Evolutionary conservation across 2,329 filamentous ascomycete genomes (phyloP), one percentile per base, ranked within the genome.

Genomic region (Colletotrichum zoysiae): DNA sequence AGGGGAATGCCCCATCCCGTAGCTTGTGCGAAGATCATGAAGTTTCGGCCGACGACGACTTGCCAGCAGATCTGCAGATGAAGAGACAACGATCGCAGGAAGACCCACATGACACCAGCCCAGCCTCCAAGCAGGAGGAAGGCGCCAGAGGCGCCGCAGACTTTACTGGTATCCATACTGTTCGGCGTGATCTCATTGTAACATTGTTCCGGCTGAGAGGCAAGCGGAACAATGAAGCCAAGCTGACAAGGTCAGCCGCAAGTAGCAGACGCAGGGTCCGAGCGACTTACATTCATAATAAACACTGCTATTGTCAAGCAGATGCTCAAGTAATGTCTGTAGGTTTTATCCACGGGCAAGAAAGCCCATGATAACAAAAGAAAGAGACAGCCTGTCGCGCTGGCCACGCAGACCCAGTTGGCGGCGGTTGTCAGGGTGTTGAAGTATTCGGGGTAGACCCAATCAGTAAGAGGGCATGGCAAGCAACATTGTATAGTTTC

Each of bases 1-100:
- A 91, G 86, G 2, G 95, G 94, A 57, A 98, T 87, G 23, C 92
- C 93, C 93, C 95, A 98, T 73, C 96, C 96, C 11, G 91, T 84
- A 20, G 88, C 87, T 78, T 97, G 91, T 3, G 95, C 91, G 75
- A 89, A 88, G 85, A 94, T 94, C 90, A 98, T 98, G 82, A 98
- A 98, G 77, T 88, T 93, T 56, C 91, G 89, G 50, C 96, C 96
- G 5, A 97, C 93, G 9, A 95, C 90, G 44, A 97, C 88, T 81
- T 98, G 95, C 96, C 96, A 99, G 85, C 95, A 98, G 75, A 99
- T 98, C 81, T 98, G 96, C 35, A 99, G 90, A 81, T 99, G 96
- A 77, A 99, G 91, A 5, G 95, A 97, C 44, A 98, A 84, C 0
- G 95, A 93, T 74, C 96, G 91, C 72, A 98, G 87, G 79, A 98